Base-by-base conservation (phyloP, 75 land plant species). In the Larix kaempferi region DNA sequence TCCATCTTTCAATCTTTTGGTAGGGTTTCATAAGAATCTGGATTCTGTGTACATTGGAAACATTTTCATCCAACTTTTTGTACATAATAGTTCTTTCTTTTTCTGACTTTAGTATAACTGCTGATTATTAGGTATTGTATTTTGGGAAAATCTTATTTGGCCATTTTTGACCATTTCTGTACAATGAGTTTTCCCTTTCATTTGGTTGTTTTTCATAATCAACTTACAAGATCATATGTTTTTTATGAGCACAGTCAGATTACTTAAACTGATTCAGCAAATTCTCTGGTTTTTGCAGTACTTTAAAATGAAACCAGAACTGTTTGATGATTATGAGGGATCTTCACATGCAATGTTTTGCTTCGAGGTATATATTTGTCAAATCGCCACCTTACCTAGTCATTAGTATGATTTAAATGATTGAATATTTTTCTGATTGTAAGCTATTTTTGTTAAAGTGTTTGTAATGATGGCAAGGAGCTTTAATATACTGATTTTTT, bases 291-390 rank as follows among this genome's bases (percentile, higher is more conserved):
- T 96, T 78, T 80, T 16, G 62, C 86, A 96, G 96, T 96, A 96
- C 77, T 96, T 81, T 78, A 86, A 92, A 81, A 94, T 96, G 99
- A 84, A 90, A 80, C 79, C 89, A 5, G 39, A 83, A 59, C 85
- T 87, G 19, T 92, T 82, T 85, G 89, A 89, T 71, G 87, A 79
- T 33, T 84, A 82, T 81, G 93, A 88, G 4, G 95, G 98, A 62
- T 78, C 95, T 44, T 85, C 93, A 5, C 99, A 96, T 85, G 94
- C 85, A 22, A 39, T 39, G 19, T 69, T 39, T n/a, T 44, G 19
- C 17, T 17, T 11, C 71, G 87, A 96, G 94, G 76, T 96, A 83
- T 77, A 84, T 96, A 87, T 4, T n/a, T 71, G 35, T 62, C 29
- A 62, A 12, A 62, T 62, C 3, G 8, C 17, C 26, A 29, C 25